A percentile compares a stretch with the other conserved stretches of the same genome.
Conservation (phyloP, 2,329 filamentous ascomycete species). For the Aspergillus tanneri region DNA sequence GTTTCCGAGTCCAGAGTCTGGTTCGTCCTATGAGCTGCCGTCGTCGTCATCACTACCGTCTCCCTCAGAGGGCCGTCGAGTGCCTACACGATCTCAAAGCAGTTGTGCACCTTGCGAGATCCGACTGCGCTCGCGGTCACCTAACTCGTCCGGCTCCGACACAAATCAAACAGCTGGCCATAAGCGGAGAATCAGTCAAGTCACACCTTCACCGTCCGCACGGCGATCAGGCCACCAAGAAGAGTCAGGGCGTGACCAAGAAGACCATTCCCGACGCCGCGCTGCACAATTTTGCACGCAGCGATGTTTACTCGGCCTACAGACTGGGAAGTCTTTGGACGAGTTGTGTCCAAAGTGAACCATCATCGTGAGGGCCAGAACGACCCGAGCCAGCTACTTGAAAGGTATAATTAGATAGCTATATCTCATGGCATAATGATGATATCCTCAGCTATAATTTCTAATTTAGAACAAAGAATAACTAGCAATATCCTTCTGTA, state of each 20-base stretch:
- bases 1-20: constrained; percentile 16
- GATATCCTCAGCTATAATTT: too few species aligned
- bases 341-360: background rate
- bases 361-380: too few species aligned
- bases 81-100: constrained; percentile 17
- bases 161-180: constrained; percentile 14
- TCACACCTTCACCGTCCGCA: constrained; percentile 12
- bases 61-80: constrained; percentile 13
- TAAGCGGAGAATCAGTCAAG: constrained; percentile 26
- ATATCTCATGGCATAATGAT: too few species aligned
- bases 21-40: constrained; percentile 21
- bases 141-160: constrained; percentile 18
- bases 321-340: too few species aligned
- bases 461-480: too few species aligned
- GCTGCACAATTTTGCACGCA: too few species aligned
- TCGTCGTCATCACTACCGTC: constrained; percentile 20
- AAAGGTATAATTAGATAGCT: too few species aligned
- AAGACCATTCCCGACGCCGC: constrained; percentile 15
- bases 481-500: too few species aligned
- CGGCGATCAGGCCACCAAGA: constrained; percentile 10
- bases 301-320: too few species aligned
- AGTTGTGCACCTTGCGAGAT: constrained; percentile 18
- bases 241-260: constrained; percentile 2
- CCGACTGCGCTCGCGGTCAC: constrained; percentile 6
- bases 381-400: too few species aligned